Percentiles rank a stretch among this genome's conserved stretches.
phyloP scores from a whole-genome alignment of 257 asterid species.

The Nemophila menziesii region DNA sequence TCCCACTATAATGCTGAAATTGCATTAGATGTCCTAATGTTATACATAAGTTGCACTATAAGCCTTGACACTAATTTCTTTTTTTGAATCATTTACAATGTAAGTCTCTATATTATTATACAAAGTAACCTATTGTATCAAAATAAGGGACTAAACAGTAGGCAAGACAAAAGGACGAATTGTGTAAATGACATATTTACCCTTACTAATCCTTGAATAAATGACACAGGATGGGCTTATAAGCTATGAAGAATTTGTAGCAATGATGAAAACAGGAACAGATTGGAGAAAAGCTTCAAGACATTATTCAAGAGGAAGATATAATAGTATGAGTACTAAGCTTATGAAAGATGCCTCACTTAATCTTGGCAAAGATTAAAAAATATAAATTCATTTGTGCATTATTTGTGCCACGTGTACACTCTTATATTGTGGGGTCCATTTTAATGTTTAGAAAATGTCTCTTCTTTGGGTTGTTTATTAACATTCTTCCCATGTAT shows the following conservation, averaged over 20 bases:
- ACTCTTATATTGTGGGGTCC: slow-evolving; percentile 6
- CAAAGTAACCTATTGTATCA: no score
- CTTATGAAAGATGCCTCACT: slow-evolving; percentile 20
- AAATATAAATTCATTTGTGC: slow-evolving; percentile 2
- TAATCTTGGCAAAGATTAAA: slow-evolving; percentile 5
- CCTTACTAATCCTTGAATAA: not conserved
- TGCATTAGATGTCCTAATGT: no score
- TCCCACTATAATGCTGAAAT: no score
- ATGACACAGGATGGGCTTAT: slow-evolving; percentile 22
- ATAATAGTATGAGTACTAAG: slow-evolving; percentile 23
- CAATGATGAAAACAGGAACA: slow-evolving; percentile 27
- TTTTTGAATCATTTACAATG: no score
- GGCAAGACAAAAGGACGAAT: no score
- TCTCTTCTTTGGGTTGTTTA: slow-evolving; percentile 13
- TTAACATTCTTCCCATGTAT: slow-evolving; percentile 10
- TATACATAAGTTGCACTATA: no score
- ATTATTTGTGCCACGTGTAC: slow-evolving; percentile 12
- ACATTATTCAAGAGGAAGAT: slow-evolving; percentile 22
- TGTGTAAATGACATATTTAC: no score
- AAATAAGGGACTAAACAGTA: no score
- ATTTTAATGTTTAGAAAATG: slow-evolving; percentile 7
- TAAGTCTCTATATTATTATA: no score
- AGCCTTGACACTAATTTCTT: no score
- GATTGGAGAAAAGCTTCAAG: slow-evolving; percentile 30
- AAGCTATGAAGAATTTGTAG: slow-evolving; percentile 21